Evolutionary conservation across 805 yeast species (phyloP), one percentile per base, ranked within the genome.

Genomic region (Wickerhamomyces subpelliculosus): DNA sequence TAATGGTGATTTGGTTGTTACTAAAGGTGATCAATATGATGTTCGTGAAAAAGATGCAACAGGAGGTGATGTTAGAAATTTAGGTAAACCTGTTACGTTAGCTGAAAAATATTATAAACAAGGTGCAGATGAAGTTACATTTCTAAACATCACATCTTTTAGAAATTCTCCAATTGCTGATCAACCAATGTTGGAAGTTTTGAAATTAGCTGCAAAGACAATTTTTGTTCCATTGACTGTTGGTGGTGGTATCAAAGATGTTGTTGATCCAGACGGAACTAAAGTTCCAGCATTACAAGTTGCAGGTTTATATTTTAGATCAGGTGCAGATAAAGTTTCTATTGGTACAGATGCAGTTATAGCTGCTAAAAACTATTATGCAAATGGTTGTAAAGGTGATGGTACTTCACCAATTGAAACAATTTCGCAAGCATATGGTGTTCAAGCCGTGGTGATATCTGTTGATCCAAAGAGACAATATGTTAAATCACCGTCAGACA

Each of bases 11-110:
- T 71, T 93, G 48, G 98, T 93, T 1, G 99, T 93, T 21, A 93
- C 99, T 0, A 93, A 93, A 62, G 99, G 99, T 40, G 99, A 93
- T 55, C 98, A 93, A 60, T 93, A 93, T 58, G 96, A 93, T 61
- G 99, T 93, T 2, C 77, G 98, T 48, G 97, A 89, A 54, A 80
- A 80, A 50, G 54, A 62, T 11, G 56, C 61, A 5, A 72, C 67
- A 4, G 75, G 72, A 23, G 66, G 65, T 32, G 75, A 76, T 45
- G 97, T 93, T 21, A 75, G 97, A 58, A 93, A 93, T 57, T 67
- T 93, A 42, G 99, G 99, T 14, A 93, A 94, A 59, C 99, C 99
- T 2, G 96, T 93, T 0, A 86, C 86, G 54, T 66, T 93, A 60
- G 98, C 98, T 3, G 82, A 87, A 47, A 80, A 79, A 51, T 93